These are phyloP conservation scores for Bidens hawaiensis DNA, from an alignment of 140 eudicot genomes.

Conservation along the genomic window DNA sequence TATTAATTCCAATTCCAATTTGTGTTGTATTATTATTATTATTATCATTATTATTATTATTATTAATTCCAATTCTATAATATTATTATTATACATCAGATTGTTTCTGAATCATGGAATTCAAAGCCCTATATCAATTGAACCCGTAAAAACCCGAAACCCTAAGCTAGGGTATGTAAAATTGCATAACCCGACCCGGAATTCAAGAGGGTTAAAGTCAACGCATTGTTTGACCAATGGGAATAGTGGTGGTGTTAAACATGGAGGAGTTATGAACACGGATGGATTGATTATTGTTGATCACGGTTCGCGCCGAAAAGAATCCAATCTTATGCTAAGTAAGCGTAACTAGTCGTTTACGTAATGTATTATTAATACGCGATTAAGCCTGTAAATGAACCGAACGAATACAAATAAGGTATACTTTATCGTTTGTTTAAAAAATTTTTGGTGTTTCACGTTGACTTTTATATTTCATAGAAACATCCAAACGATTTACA, in stretches of 20 bases:
- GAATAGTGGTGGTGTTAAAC: conserved; percentile 49
- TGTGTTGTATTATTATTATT: not conserved
- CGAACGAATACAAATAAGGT: too few relatives aligned
- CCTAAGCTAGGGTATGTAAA: conserved; percentile 27
- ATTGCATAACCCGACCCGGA: conserved; percentile 11
- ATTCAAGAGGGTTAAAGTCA: conserved; percentile 30
- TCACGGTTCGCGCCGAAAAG: conserved; percentile 89
- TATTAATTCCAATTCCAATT: not conserved
- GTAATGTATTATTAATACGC: too few relatives aligned
- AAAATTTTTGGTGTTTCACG: too few relatives aligned
- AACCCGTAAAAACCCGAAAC: conserved; percentile 36
- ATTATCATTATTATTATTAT: not conserved
- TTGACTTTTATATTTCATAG: too few relatives aligned
- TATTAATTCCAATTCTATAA: not conserved
- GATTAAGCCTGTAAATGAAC: too few relatives aligned
- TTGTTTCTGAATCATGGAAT: conserved; percentile 23
- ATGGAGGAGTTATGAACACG: conserved; percentile 39
- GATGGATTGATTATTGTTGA: conserved; percentile 90
- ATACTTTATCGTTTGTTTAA: too few relatives aligned
- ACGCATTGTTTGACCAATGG: conserved; percentile 43
- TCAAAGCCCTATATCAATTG: conserved; percentile 20
- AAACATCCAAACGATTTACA: too few relatives aligned
- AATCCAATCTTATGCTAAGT: conserved; percentile 89
- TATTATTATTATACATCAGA: conserved; percentile 2
- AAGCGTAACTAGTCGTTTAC: too few relatives aligned